These are phyloP conservation scores for Dimocarpus longan DNA, from an alignment of 345 rosid species.

Conservation along the genomic window DNA sequence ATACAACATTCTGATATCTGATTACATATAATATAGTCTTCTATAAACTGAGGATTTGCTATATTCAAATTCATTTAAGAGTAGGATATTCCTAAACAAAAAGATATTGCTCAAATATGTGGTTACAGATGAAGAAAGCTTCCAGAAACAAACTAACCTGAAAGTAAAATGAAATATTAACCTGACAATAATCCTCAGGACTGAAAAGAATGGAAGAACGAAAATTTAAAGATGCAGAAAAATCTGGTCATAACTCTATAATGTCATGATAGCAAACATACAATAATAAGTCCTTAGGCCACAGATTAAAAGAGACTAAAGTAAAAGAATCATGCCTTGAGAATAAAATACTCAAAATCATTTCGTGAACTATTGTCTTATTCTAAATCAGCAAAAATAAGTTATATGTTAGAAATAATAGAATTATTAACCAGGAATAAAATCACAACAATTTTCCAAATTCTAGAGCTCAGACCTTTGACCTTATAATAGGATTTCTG, in stretches of 20 bases:
- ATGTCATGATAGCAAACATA: background rate
- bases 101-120: background rate
- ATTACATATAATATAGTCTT: background rate
- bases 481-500: background rate
- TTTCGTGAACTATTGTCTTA: background rate
- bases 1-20: background rate
- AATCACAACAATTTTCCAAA: background rate
- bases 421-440: background rate
- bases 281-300: background rate
- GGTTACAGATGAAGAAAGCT: background rate
- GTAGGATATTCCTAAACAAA: background rate
- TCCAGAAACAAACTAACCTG: background rate
- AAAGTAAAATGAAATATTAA: background rate
- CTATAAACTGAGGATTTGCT: background rate
- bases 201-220: background rate
- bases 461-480: background rate
- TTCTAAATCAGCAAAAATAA: slow-evolving; percentile 2
- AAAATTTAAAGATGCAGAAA: too few species aligned
- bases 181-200: background rate
- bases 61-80: slow-evolving; percentile 4
- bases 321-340: background rate
- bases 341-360: background rate
- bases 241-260: background rate
- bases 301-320: background rate
- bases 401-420: background rate